A percentile compares a stretch with the other conserved stretches of the same genome.
phyloP scores from a whole-genome alignment of 768 basidiomycete genomes.

The Strobilomyces dryophilus region DNA sequence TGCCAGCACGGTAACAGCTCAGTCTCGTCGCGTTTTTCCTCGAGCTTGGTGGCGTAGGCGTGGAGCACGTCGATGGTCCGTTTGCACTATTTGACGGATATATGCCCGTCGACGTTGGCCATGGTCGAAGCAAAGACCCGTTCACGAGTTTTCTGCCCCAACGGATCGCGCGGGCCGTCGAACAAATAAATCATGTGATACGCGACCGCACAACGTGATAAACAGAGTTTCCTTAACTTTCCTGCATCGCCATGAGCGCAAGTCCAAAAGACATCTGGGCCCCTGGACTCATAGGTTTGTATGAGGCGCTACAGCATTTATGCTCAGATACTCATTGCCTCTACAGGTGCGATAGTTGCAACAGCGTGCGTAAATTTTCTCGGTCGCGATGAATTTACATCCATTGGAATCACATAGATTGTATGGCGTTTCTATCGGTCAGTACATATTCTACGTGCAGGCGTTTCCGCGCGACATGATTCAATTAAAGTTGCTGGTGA shows the following conservation, averaged over 20 bases:
- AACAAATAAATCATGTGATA: too few species aligned
- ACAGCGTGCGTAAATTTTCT: slow-evolving; percentile 5
- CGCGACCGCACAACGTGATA: too few species aligned
- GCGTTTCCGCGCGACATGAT: slow-evolving; percentile 15
- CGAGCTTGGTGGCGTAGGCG: slow-evolving; percentile 60
- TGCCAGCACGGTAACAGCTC: slow-evolving; percentile 73
- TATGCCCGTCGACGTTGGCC: slow-evolving; percentile 59
- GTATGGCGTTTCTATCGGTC: slow-evolving; percentile 16
- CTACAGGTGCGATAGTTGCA: slow-evolving; percentile 11
- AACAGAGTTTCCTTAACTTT: too few species aligned
- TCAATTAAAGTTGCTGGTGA: slow-evolving; percentile 13
- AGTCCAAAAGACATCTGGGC: neutral
- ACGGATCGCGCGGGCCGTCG: too few species aligned
- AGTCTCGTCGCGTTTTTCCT: slow-evolving; percentile 60
- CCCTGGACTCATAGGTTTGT: slow-evolving; percentile 18
- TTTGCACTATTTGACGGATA: slow-evolving; percentile 68
- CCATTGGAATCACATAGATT: slow-evolving; percentile 8
- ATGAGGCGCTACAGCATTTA: neutral
- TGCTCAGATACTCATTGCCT: slow-evolving; percentile 8
- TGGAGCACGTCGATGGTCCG: slow-evolving; percentile 79
- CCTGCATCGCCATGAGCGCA: slow-evolving; percentile 7
- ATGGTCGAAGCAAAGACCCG: slow-evolving; percentile 28
- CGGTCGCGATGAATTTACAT: neutral
- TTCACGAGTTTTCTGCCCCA: too few species aligned
- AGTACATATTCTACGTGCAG: slow-evolving; percentile 16